Base-by-base conservation (phyloP, 352 stramenopile species). In the Phytopythium litorale region DNA sequence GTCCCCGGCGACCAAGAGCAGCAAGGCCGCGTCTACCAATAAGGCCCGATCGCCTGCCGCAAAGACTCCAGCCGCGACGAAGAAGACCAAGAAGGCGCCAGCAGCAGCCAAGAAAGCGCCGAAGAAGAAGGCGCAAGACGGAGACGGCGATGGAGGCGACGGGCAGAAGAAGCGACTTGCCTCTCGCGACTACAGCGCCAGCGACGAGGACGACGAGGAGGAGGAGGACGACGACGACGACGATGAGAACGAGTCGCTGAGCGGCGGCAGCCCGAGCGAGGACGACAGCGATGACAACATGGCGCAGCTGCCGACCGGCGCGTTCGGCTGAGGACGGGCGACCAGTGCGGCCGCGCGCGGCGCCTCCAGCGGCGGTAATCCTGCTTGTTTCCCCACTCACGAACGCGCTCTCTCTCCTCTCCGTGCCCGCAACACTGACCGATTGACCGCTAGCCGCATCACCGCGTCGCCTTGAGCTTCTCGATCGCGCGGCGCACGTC, bases 221-320 rank as follows among this genome's bases (percentile, higher is more conserved):
- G 53, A 69, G 13, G 55, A 75, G 0, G 56, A 71, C n/a, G 64
- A 65, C 1, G 56, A 77, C 9, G 62, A 79, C 16, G 59, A 69
- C 12, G 58, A 66, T 18, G 71, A 76, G 5, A 70, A 81, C 55
- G 71, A 79, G 23, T 78, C 73, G 6, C 33, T 68, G 48, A 78
- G 73, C 46, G 77, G 70, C 12, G 73, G 71, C 5, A 84, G 72
- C 53, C 66, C 62, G 1, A 81, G 71, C 43, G 78, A 87, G 28
- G 78, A 88, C 67, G 79, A 89, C 62, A 81, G 77, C 56, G 79
- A 89, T 53, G 76, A 85, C 42, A 70, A 79, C 58, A 80, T 88
- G 72, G 78, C 78, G 28, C 70, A 88, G 52, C 67, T 89, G 25
- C 79, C 79, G 6, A 87, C 74, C 13, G 79, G 79, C 15, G 79